A percentile compares a stretch with the other conserved stretches of the same genome.
Conservation (phyloP, 345 rosid species). For the Arabis alpina region DNA sequence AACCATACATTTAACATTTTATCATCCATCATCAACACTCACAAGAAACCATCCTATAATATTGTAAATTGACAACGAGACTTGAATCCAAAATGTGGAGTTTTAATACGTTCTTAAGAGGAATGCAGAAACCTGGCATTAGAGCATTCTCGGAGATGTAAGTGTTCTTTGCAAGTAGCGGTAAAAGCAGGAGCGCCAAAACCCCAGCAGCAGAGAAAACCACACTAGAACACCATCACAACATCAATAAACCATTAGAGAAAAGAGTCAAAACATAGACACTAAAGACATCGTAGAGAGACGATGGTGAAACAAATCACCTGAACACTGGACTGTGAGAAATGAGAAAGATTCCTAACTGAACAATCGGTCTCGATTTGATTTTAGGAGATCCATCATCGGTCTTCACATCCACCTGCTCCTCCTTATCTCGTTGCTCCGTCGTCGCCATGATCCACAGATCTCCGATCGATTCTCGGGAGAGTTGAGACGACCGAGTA, state of each 20-base stretch:
- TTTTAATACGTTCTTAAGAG: neutral
- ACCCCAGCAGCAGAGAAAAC: conserved; percentile 76
- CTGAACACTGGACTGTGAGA: conserved; percentile 75
- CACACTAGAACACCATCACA: conserved; percentile 54
- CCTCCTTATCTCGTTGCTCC: conserved; percentile 9
- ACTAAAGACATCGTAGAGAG: neutral
- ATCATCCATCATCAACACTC: too few relatives aligned
- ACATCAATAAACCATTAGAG: conserved; percentile 12
- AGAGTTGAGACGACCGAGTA: conserved; percentile 6
- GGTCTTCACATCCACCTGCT: conserved; percentile 11
- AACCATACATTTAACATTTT: too few relatives aligned
- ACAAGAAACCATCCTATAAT: too few relatives aligned
- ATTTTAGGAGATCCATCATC: conserved; percentile 41
- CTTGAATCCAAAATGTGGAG: conserved; percentile 17
- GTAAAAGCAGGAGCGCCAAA: conserved; percentile 70
- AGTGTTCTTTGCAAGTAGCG: conserved; percentile 91
- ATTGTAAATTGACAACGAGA: neutral
- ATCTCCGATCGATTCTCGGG: conserved; percentile 30
- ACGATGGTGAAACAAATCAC: conserved; percentile 41
- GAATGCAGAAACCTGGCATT: conserved; percentile 71
- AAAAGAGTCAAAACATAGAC: neutral
- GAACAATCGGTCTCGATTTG: conserved; percentile 79
- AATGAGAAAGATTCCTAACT: conserved; percentile 75
- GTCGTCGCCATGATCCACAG: conserved; percentile 36
- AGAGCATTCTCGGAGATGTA: conserved; percentile 97